phyloP scores from a whole-genome alignment of 1,139 yeast species.

The Yamadazyma trypodendri region DNA sequence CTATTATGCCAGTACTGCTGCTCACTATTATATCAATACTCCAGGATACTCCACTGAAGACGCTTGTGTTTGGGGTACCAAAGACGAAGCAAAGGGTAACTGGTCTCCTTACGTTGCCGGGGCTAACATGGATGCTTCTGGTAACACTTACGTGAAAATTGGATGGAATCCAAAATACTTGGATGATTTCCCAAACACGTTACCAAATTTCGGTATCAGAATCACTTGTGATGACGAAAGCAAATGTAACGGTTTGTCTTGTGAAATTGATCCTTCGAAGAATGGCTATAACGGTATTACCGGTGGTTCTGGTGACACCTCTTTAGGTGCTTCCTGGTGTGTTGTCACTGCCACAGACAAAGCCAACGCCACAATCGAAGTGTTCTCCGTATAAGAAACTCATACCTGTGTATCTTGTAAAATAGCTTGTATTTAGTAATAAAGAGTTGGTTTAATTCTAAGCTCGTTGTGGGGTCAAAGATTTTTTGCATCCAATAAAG shows the following conservation, averaged over 20 bases:
- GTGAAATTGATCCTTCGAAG: slow-evolving; percentile 74
- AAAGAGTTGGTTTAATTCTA: neutral
- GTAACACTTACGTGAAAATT: slow-evolving; percentile 74
- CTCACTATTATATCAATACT: slow-evolving; percentile 83
- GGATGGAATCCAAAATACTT: slow-evolving; percentile 90
- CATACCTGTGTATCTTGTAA: neutral
- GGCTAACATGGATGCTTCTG: slow-evolving; percentile 68
- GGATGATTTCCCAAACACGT: slow-evolving; percentile 53
- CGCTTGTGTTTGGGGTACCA: slow-evolving; percentile 84
- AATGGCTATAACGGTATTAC: slow-evolving; percentile 56
- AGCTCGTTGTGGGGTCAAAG: neutral
- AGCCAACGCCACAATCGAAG: slow-evolving; percentile 69
- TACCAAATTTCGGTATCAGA: slow-evolving; percentile 71
- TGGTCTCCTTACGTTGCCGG: slow-evolving; percentile 96
- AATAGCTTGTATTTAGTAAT: slow-evolving; percentile 1
- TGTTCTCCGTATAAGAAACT: slow-evolving; percentile 43
- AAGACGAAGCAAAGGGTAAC: slow-evolving; percentile 69
- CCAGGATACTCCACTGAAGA: slow-evolving; percentile 79
- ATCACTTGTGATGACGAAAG: slow-evolving; percentile 68
- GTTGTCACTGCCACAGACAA: slow-evolving; percentile 72
- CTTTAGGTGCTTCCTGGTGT: slow-evolving; percentile 71
- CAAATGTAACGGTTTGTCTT: slow-evolving; percentile 71
- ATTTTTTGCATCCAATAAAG: neutral
- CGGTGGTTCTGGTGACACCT: slow-evolving; percentile 48
- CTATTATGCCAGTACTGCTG: slow-evolving; percentile 74